Evolutionary conservation across 2,329 filamentous ascomycete species (phyloP), one percentile per base, ranked within the genome.

Genomic region (Coleophoma cylindrospora): DNA sequence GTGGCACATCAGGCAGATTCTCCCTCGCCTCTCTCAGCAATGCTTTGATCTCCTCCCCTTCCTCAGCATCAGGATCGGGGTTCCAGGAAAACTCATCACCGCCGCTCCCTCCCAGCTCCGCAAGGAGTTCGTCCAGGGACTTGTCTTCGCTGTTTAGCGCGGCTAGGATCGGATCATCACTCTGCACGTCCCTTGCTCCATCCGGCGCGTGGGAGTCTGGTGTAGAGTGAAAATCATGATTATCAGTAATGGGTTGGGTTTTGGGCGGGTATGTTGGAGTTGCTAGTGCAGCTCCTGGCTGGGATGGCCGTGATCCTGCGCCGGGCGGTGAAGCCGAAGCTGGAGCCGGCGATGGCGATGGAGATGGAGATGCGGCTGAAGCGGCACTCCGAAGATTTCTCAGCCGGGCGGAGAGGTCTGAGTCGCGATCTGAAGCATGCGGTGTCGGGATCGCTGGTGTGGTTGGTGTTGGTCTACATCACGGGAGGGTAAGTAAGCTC

Each of bases 61-160:
- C 41, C 11, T 44, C 41, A 45, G 64, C 62, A 48, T 65, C 60
- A 12, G 58, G 58, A 36, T 62, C 53, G 12, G 61, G 40, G 0
- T 38, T 55, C 61, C 61, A 65, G 44, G 62, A 50, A 6, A 61
- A 58, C 21, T 60, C 62, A 27, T 27, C 27, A 27, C 27, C 27
- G 9, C 9, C 27, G 27, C 27, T 27, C 6, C 53, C 49, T 17
- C 58, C 61, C 14, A 66, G 40, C 41, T 63, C 61, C 22, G 57
- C 57, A 11, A 66, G 49, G 1, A 66, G 48, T 11, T 66, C 62
- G 40, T 65, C 62, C 11, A 66, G 54, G 11, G 56, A 59, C 46
- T 59, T 54, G 13, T 65, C 60, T 41, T 64, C 58, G 15, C 49
- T 52, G 22, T 57, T 50, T 12, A 46, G 22, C 27, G 52, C 19